phyloP scores from a whole-genome alignment of 2,329 filamentous ascomycete species.

The Colletotrichum gloeosporioides region DNA sequence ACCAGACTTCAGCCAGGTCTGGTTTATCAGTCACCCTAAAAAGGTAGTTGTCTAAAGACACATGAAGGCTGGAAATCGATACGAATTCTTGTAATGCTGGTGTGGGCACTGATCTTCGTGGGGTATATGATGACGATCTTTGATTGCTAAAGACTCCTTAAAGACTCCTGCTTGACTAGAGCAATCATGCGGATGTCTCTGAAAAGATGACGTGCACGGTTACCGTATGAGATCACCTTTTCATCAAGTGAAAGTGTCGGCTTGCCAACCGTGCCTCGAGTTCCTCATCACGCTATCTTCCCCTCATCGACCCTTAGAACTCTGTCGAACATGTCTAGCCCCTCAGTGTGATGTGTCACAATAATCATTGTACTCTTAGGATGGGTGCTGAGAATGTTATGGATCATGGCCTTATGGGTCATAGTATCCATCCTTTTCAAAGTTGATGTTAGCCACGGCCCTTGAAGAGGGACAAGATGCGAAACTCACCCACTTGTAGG shows the following conservation, averaged over 20 bases:
- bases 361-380: not conserved
- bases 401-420: not conserved
- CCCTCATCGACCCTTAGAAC: not conserved
- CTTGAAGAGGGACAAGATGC: not conserved
- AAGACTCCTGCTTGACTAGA: not conserved
- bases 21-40: not conserved
- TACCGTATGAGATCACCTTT: not conserved
- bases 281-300: not conserved
- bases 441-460: not conserved
- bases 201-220: not conserved
- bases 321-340: not conserved
- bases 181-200: not conserved
- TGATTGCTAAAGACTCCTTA: not conserved
- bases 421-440: not conserved
- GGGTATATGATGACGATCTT: not conserved
- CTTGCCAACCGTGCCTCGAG: fast-evolving
- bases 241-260: not conserved
- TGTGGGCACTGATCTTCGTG: not conserved
- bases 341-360: not conserved
- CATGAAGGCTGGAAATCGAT: not conserved
- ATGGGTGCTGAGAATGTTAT: not conserved
- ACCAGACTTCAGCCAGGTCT: not conserved
- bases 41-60: not conserved
- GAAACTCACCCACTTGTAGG: not conserved
- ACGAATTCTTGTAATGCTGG: not conserved